phyloP scores from a whole-genome alignment of 2,329 filamentous ascomycete species.

The Talaromyces sp. region DNA sequence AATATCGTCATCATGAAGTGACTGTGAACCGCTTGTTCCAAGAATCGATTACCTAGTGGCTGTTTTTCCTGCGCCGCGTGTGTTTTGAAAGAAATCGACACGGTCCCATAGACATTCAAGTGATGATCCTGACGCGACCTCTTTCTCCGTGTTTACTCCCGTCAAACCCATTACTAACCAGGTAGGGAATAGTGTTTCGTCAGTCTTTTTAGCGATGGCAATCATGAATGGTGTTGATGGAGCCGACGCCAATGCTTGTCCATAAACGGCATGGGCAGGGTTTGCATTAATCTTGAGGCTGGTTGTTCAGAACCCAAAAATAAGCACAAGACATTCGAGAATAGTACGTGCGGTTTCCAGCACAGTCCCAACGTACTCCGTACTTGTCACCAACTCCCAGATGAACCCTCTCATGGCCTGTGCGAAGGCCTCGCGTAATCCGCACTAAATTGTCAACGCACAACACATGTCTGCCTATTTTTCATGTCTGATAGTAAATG shows the following conservation, averaged over 20 bases:
- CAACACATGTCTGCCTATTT: not conserved
- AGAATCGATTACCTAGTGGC: not conserved
- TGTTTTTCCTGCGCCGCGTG: not conserved
- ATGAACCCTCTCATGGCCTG: not conserved
- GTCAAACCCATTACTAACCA: not conserved
- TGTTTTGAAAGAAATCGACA: not conserved
- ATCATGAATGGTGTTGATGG: not conserved
- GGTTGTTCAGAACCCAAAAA: not conserved
- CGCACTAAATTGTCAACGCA: not conserved
- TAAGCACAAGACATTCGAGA: not conserved
- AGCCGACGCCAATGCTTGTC: not conserved
- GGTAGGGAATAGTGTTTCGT: not conserved
- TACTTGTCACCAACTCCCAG: not conserved
- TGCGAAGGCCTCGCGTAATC: not conserved
- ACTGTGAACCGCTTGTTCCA: not conserved
- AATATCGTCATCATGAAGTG: not conserved
- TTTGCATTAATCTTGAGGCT: not conserved
- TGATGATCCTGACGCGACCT: not conserved
- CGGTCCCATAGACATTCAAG: not conserved
- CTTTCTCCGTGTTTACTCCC: not conserved
- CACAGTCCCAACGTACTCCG: not conserved
- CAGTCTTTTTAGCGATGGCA: not conserved
- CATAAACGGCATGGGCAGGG: not conserved
- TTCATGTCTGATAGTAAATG: not conserved
- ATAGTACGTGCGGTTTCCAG: not conserved